Evolutionary conservation across 345 rosid species (phyloP).

Genomic region (Eucalyptus sp.): DNA sequence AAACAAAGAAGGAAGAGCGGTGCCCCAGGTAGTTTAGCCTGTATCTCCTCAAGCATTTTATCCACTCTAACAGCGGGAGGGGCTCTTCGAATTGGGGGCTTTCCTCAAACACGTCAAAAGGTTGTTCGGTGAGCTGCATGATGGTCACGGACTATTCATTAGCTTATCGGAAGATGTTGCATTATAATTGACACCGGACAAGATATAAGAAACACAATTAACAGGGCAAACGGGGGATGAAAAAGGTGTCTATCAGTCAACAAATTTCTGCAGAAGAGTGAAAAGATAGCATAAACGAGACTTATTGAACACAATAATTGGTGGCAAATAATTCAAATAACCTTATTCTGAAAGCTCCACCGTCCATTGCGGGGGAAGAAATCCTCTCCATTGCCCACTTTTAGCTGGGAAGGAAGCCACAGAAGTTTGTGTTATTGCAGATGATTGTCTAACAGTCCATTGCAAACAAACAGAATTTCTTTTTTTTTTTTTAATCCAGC

Average conservation of each 20-base stretch:
- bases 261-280: conserved; percentile 16
- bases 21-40: conserved; percentile 46
- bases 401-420: conserved; percentile 6
- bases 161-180: neutral
- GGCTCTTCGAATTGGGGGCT: conserved; percentile 25
- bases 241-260: neutral
- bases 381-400: conserved; percentile 30
- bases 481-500: neutral
- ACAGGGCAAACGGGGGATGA: neutral
- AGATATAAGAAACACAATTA: neutral
- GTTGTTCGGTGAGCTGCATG: conserved; percentile 36
- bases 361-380: conserved; percentile 31
- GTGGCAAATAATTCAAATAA: neutral
- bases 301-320: neutral
- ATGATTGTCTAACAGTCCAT: neutral
- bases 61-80: conserved; percentile 62
- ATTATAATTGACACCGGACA: neutral
- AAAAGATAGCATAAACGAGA: neutral
- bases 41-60: conserved; percentile 61
- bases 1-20: conserved; percentile 79
- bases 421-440: too few relatives aligned
- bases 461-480: neutral
- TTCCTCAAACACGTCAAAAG: conserved; percentile 46
- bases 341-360: conserved; percentile 37
- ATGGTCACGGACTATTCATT: neutral